Percentiles rank a stretch among this genome's conserved stretches.
phyloP scores from a whole-genome alignment of 2,329 filamentous ascomycete genomes.

The Grosmannia clavigera region DNA sequence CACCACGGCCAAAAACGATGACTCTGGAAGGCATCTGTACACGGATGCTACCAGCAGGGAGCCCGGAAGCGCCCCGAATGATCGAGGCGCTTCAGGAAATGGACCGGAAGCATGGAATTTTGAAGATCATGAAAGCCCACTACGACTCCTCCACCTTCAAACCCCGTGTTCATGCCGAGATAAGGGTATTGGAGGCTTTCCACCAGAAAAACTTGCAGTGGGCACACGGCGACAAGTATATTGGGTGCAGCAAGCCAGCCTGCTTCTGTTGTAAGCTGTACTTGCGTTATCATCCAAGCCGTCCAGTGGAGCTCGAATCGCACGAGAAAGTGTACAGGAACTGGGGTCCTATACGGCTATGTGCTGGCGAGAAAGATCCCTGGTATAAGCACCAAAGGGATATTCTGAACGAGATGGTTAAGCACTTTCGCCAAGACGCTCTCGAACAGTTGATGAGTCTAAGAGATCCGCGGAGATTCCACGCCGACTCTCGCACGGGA shows the following conservation, averaged over 20 bases:
- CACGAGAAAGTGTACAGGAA: slow-evolving; percentile 28
- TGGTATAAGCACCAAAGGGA: background rate
- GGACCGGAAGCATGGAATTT: slow-evolving; percentile 17
- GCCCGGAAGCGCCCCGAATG: background rate
- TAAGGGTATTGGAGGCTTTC: slow-evolving; percentile 35
- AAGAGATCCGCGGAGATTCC: background rate
- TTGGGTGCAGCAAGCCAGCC: slow-evolving; percentile 39
- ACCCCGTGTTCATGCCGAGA: slow-evolving; percentile 29
- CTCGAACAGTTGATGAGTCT: slow-evolving; percentile 1
- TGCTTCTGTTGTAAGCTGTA: slow-evolving; percentile 37
- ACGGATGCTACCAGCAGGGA: slow-evolving; percentile 17
- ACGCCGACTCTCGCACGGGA: slow-evolving; percentile 3
- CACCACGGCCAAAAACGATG: slow-evolving; percentile 18
- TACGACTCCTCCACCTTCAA: slow-evolving; percentile 17
- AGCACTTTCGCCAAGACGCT: slow-evolving; percentile 3
- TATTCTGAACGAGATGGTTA: slow-evolving; percentile 4
- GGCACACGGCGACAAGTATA: slow-evolving; percentile 27
- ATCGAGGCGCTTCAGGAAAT: slow-evolving; percentile 12
- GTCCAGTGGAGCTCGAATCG: slow-evolving; percentile 19
- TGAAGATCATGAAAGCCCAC: slow-evolving; percentile 13
- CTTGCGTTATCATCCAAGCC: slow-evolving; percentile 25
- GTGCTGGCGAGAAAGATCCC: background rate
- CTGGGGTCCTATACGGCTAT: slow-evolving; percentile 22
- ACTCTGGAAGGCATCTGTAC: slow-evolving; percentile 19
- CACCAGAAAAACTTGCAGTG: slow-evolving; percentile 20